Evolutionary conservation across 2,329 filamentous ascomycete genomes (phyloP).

Genomic region (Colletotrichum cereale): DNA sequence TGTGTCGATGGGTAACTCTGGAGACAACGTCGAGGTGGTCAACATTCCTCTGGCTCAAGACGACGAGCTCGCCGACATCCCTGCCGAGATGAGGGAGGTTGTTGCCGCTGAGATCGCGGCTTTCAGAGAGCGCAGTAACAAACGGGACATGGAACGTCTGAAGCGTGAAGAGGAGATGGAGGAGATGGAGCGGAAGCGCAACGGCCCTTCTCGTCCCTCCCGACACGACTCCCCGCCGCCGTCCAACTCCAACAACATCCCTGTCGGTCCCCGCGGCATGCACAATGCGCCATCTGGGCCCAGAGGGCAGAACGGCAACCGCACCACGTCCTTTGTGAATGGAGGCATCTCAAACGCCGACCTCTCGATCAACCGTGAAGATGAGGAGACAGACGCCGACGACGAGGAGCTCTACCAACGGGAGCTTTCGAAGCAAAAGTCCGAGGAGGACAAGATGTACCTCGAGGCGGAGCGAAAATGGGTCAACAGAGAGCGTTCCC

Average conservation of each 20-base stretch:
- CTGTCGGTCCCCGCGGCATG: constrained; percentile 78
- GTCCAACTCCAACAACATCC: constrained; percentile 77
- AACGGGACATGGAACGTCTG: constrained; percentile 88
- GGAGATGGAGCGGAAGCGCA: constrained; percentile 81
- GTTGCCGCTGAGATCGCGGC: constrained; percentile 94
- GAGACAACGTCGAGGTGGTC: constrained; percentile 83
- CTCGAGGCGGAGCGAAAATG: constrained; percentile 89
- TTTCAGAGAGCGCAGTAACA: constrained; percentile 91
- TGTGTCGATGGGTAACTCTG: constrained; percentile 75
- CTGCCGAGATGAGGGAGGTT: constrained; percentile 94
- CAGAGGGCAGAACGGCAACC: constrained; percentile 73
- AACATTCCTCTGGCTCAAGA: constrained; percentile 90
- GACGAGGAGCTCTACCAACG: constrained; percentile 87
- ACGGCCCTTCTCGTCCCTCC: constrained; percentile 71
- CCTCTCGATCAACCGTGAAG: constrained; percentile 72
- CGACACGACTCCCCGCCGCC: constrained; percentile 79
- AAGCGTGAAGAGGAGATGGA: constrained; percentile 94
- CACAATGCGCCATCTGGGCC: constrained; percentile 80
- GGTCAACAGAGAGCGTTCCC: constrained; percentile 88
- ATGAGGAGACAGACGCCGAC: constrained; percentile 88
- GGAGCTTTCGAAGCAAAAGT: constrained; percentile 76
- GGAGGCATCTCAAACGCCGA: constrained; percentile 76
- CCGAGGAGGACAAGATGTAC: constrained; percentile 84
- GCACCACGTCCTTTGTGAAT: constrained; percentile 82
- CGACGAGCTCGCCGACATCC: constrained; percentile 95